phyloP scores from a whole-genome alignment of 352 stramenopile species.

The Phytophthora citrophthora region DNA sequence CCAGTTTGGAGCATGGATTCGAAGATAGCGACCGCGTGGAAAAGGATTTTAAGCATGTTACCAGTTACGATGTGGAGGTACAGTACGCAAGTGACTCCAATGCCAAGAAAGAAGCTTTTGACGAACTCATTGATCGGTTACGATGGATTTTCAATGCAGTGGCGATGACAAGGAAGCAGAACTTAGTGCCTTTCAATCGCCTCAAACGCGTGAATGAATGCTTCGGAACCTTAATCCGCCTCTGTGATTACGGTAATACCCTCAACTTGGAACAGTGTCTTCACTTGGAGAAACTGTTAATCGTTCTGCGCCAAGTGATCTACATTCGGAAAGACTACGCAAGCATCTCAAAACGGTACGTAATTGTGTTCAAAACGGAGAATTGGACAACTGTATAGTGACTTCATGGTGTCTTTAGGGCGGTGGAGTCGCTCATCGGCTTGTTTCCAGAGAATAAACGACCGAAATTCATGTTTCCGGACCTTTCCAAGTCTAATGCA shows the following conservation, averaged over 20 bases:
- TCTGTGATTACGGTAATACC: conserved; percentile 15
- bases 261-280: conserved; percentile 24
- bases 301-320: conserved; percentile 22
- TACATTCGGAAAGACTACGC: conserved; percentile 22
- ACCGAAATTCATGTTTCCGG: background rate
- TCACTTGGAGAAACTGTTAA: conserved; percentile 25
- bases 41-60: conserved; percentile 9
- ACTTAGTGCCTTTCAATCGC: conserved; percentile 6
- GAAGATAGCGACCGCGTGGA: conserved; percentile 5
- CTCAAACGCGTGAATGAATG: conserved; percentile 22
- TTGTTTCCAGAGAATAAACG: conserved; percentile 21
- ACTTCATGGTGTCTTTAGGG: conserved; percentile 1
- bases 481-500: background rate
- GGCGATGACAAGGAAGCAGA: conserved; percentile 12
- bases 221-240: conserved; percentile 2
- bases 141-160: conserved; percentile 22
- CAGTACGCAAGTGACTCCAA: background rate
- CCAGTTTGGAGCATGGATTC: conserved; percentile 9
- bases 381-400: background rate
- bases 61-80: conserved; percentile 6
- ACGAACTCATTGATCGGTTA: conserved; percentile 25
- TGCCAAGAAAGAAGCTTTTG: conserved; percentile 13
- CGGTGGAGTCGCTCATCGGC: conserved; percentile 8
- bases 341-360: conserved; percentile 18
- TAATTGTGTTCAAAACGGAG: background rate